A percentile compares a stretch with the other conserved stretches of the same genome.
Evolutionary conservation across 371 early-diverging fungal species (phyloP).

Genomic region (Amoeboradix gromovi): DNA sequence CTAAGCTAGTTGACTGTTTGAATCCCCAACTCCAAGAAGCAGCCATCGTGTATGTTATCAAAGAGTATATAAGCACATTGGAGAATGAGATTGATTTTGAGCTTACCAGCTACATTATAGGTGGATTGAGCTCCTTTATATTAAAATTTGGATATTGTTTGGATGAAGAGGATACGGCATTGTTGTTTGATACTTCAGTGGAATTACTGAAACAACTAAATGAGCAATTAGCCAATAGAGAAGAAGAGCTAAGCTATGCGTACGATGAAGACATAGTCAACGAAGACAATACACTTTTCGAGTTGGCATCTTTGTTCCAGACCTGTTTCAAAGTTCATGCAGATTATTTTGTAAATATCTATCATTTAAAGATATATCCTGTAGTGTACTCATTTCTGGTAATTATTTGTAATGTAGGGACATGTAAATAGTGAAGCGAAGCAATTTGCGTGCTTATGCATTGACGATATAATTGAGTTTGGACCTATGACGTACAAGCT

Average conservation of each 20-base stretch:
- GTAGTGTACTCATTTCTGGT: neutral
- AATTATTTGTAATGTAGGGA: neutral
- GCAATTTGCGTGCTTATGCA: neutral
- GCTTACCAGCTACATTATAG: neutral
- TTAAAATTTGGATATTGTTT: neutral
- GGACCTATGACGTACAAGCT: neutral
- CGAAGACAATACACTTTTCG: neutral
- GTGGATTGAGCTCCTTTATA: neutral
- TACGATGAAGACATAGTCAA: neutral
- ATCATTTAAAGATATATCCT: neutral
- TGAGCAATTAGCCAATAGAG: neutral
- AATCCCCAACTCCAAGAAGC: neutral
- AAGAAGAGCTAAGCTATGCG: neutral
- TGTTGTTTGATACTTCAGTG: neutral
- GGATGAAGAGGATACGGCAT: neutral
- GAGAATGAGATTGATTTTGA: neutral
- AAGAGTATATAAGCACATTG: neutral
- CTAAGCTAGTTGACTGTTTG: conserved; percentile 18
- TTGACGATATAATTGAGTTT: neutral
- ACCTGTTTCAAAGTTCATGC: neutral
- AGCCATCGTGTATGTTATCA: neutral
- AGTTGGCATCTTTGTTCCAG: neutral
- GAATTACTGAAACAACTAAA: neutral
- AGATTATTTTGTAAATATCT: neutral
- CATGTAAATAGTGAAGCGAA: neutral